Conservation (phyloP, 371 early-diverging fungal genomes). For the Mortierella sp. region DNA sequence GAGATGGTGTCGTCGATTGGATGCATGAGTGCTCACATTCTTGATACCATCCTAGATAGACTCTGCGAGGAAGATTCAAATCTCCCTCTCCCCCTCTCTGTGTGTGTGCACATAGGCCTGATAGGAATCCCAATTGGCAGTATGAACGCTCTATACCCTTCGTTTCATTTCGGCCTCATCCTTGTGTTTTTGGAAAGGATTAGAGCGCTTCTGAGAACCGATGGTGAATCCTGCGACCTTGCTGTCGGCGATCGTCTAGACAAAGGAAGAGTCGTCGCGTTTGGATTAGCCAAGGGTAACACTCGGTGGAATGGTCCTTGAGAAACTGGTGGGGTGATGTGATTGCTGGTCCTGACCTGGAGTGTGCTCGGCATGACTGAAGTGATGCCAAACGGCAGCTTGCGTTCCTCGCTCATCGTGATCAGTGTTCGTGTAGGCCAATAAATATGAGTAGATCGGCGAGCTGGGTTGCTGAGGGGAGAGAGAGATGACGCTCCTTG, state of each 20-base stretch:
- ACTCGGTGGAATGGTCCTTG: too few species aligned
- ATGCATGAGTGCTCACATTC: conserved; percentile 16
- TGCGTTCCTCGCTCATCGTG: conserved; percentile 45
- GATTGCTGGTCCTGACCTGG: conserved; percentile 20
- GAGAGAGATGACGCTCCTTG: too few species aligned
- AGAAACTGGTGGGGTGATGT: not conserved
- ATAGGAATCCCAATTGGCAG: conserved; percentile 1
- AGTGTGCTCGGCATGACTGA: conserved; percentile 51
- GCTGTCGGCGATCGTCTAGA: conserved; percentile 65
- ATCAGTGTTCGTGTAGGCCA: not conserved
- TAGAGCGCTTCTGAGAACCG: conserved; percentile 73
- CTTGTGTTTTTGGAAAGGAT: conserved; percentile 78
- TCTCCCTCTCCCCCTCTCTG: not conserved
- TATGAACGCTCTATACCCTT: conserved; percentile 61
- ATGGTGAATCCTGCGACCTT: conserved; percentile 77
- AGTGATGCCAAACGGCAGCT: conserved; percentile 51
- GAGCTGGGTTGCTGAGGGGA: too few species aligned
- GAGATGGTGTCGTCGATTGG: conserved; percentile 7
- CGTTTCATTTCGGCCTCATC: conserved; percentile 79
- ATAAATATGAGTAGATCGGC: too few species aligned
- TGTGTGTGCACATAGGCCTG: too few species aligned
- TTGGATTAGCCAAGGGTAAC: too few species aligned
- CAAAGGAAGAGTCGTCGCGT: not conserved
- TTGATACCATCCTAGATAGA: too few species aligned
- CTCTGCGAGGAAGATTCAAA: not conserved